Conservation (phyloP, 1,284 basidiomycete genomes). For the Rhodotorula sp. region DNA sequence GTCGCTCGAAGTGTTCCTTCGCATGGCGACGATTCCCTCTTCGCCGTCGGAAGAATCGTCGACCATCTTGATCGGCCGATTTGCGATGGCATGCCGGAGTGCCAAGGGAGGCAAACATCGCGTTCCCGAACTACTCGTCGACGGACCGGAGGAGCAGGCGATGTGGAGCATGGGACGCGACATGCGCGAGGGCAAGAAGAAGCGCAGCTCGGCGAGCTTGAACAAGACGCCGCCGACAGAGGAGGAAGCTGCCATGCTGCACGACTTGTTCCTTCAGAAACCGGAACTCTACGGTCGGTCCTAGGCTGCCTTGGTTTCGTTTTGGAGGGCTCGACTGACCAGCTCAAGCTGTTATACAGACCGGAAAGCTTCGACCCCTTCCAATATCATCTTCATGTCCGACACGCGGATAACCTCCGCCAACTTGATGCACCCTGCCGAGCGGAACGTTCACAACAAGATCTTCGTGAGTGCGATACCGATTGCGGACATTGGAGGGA, state of each 20-base stretch:
- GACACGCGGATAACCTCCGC: slow-evolving; percentile 40
- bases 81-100: slow-evolving; percentile 49
- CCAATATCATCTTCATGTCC: slow-evolving; percentile 43
- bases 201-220: slow-evolving; percentile 16
- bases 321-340: too few relatives aligned
- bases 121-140: slow-evolving; percentile 44
- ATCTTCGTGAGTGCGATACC: too few relatives aligned
- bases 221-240: slow-evolving; percentile 47
- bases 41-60: slow-evolving; percentile 22
- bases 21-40: slow-evolving; percentile 46
- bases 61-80: slow-evolving; percentile 49
- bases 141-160: slow-evolving; percentile 44
- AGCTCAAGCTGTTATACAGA: background rate
- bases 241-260: slow-evolving; percentile 48
- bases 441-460: slow-evolving; percentile 39
- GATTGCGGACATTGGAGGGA: too few relatives aligned
- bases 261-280: slow-evolving; percentile 44
- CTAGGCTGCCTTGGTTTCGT: background rate
- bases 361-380: slow-evolving; percentile 27
- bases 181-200: slow-evolving; percentile 36
- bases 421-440: slow-evolving; percentile 46
- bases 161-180: slow-evolving; percentile 47
- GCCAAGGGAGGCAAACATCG: slow-evolving; percentile 42
- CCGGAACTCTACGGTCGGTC: slow-evolving; percentile 25
- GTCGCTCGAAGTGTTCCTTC: slow-evolving; percentile 49